Conservation (phyloP, 441 rosid species). For the Eutrema salsugineum region DNA sequence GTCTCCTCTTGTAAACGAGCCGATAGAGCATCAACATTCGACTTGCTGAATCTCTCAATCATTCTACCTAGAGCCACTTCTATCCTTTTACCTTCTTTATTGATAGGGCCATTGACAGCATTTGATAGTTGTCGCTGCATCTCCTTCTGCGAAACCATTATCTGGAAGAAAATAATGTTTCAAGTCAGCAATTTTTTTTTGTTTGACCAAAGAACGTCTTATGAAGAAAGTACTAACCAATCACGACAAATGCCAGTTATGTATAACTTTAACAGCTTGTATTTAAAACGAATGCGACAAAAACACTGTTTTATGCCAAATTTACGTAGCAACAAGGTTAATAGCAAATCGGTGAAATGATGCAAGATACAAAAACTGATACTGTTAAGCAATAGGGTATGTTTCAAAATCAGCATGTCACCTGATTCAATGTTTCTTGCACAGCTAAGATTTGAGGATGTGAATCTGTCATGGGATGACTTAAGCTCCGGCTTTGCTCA, state of each 20-base stretch:
- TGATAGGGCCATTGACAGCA: slow-evolving; percentile 48
- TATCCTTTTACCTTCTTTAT: slow-evolving; percentile 79
- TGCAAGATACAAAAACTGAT: not conserved
- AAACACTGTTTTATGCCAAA: not conserved
- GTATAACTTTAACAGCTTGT: not conserved
- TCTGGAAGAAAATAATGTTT: slow-evolving; percentile 38
- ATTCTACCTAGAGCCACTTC: slow-evolving; percentile 70
- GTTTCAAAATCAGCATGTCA: slow-evolving; percentile 28
- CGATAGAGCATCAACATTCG: slow-evolving; percentile 81
- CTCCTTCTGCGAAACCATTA: slow-evolving; percentile 69
- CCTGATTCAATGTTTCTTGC: slow-evolving; percentile 86
- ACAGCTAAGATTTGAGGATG: slow-evolving; percentile 54
- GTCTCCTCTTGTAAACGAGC: slow-evolving; percentile 81
- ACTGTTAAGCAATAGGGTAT: not conserved
- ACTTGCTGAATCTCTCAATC: slow-evolving; percentile 68
- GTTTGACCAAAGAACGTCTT: not conserved
- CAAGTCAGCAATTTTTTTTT: not conserved
- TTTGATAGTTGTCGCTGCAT: slow-evolving; percentile 75
- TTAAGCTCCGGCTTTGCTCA: slow-evolving; percentile 47
- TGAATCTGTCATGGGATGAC: slow-evolving; percentile 41
- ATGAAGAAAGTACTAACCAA: not conserved
- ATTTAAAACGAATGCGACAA: not conserved
- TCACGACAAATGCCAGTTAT: not conserved
- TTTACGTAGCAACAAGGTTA: not conserved
- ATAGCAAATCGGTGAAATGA: not conserved